Evolutionary conservation across 768 basidiomycete genomes (phyloP).

Genomic region (Xanthoconium stramineum): DNA sequence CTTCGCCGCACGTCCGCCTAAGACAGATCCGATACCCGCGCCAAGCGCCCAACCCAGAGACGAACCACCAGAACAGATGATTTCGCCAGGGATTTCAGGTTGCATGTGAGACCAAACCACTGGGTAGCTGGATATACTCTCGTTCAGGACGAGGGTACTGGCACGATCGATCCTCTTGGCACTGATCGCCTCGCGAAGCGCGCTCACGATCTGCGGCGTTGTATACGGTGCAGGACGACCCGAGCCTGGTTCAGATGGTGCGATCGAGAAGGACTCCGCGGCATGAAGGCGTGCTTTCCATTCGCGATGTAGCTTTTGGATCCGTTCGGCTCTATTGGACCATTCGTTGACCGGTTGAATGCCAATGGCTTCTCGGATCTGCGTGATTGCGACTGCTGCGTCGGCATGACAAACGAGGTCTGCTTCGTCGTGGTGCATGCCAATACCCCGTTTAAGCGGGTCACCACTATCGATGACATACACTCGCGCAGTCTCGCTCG

Average conservation of each 20-base stretch:
- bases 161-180: constrained; percentile 34
- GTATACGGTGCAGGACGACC: constrained; percentile 24
- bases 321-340: constrained; percentile 14
- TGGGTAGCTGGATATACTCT: constrained; percentile 57
- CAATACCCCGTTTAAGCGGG: constrained; percentile 49
- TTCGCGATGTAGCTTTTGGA: constrained; percentile 23
- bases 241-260: constrained; percentile 14
- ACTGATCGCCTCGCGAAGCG: constrained; percentile 43
- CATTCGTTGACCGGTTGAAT: constrained; percentile 7
- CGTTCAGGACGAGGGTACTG: constrained; percentile 53
- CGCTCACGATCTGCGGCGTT: constrained; percentile 47
- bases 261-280: constrained; percentile 30
- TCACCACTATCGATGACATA: constrained; percentile 39
- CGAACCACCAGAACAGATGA: constrained; percentile 59
- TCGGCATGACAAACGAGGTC: constrained; percentile 60
- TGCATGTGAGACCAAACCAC: constrained; percentile 57
- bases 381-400: constrained; percentile 46
- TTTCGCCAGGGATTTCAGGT: constrained; percentile 46
- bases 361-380: constrained; percentile 36
- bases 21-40: constrained; percentile 55
- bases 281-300: constrained; percentile 27
- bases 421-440: constrained; percentile 52
- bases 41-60: constrained; percentile 69
- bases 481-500: constrained; percentile 34
- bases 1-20: constrained; percentile 38